phyloP scores from a whole-genome alignment of 192 early-diverging fungal genomes.

The Oehlia diaphana region DNA sequence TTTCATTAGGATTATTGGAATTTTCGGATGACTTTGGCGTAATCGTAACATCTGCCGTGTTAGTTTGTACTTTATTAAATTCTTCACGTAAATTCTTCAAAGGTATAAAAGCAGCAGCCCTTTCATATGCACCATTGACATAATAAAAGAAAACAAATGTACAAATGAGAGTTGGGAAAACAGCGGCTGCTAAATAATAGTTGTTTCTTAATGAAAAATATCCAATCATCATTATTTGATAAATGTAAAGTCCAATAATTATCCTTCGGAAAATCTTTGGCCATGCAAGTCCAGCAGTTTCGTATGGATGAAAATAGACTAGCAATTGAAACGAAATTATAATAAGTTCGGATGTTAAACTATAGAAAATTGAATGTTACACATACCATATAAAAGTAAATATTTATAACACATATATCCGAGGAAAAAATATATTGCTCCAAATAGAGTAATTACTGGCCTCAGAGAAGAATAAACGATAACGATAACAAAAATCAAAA shows the following conservation, averaged over 20 bases:
- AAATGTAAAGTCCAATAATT: conserved; percentile 64
- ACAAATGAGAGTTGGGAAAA: conserved; percentile 46
- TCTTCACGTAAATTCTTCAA: no score
- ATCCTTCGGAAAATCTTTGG: conserved; percentile 71
- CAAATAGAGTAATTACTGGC: conserved; percentile 70
- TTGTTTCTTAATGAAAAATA: conserved; percentile 57
- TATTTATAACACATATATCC: conserved; percentile 74
- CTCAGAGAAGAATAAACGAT: conserved; percentile 75
- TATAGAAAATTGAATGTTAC: not conserved
- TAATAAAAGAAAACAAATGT: conserved; percentile 48
- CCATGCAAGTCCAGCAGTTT: conserved; percentile 71
- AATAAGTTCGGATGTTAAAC: not conserved
- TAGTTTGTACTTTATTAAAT: no score
- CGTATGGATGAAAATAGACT: conserved; percentile 75
- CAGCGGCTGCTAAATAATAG: conserved; percentile 43
- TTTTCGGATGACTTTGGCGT: no score
- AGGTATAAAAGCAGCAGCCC: conserved; percentile 47
- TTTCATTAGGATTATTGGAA: no score
- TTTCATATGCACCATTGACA: conserved; percentile 48
- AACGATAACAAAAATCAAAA: conserved; percentile 70
- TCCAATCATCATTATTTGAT: conserved; percentile 63
- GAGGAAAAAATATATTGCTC: conserved; percentile 63
- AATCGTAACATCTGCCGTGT: no score
- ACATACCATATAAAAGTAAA: conserved; percentile 66
- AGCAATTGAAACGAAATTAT: not conserved